Percentiles rank a stretch among this genome's conserved stretches.
Evolutionary conservation across 495 filamentous ascomycete genomes (phyloP).

Genomic region (Penicillium arizonense): DNA sequence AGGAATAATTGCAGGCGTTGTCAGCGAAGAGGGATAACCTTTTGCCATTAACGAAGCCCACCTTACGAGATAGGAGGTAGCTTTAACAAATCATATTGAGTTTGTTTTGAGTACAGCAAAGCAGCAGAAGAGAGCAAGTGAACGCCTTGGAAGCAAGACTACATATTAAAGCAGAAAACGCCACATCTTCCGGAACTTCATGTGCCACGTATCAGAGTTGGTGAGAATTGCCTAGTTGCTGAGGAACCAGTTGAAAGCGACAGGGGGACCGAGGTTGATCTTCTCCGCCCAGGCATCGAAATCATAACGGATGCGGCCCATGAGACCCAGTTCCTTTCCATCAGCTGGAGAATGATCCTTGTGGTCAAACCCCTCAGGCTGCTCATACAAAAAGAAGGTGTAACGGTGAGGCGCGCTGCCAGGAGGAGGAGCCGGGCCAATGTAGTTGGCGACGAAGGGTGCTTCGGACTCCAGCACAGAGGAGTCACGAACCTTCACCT

Average conservation of each 20-base stretch:
- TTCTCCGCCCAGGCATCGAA: conserved; percentile 49
- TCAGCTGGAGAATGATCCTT: conserved; percentile 41
- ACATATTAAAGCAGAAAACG: not conserved
- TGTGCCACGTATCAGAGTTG: not conserved
- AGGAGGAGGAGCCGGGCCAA: conserved; percentile 51
- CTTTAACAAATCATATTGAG: no score
- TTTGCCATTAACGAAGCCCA: no score
- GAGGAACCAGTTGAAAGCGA: conserved; percentile 56
- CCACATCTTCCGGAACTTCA: not conserved
- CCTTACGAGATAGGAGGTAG: no score
- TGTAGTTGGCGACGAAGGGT: conserved; percentile 45
- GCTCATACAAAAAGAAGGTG: conserved; percentile 55
- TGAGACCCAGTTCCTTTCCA: conserved; percentile 39
- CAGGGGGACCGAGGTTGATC: conserved; percentile 40
- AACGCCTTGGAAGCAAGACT: not conserved
- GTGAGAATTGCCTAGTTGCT: conserved; percentile 26
- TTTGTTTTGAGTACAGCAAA: not conserved
- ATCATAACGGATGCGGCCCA: conserved; percentile 48
- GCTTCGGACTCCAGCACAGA: conserved; percentile 14
- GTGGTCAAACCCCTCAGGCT: conserved; percentile 49
- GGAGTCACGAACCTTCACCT: conserved; percentile 28
- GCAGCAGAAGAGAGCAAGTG: not conserved
- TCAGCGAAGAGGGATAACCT: no score
- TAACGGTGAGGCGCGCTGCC: conserved; percentile 55
- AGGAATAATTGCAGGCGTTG: no score